phyloP scores from a whole-genome alignment of 257 asterid species.

The Solanum etuberosum region DNA sequence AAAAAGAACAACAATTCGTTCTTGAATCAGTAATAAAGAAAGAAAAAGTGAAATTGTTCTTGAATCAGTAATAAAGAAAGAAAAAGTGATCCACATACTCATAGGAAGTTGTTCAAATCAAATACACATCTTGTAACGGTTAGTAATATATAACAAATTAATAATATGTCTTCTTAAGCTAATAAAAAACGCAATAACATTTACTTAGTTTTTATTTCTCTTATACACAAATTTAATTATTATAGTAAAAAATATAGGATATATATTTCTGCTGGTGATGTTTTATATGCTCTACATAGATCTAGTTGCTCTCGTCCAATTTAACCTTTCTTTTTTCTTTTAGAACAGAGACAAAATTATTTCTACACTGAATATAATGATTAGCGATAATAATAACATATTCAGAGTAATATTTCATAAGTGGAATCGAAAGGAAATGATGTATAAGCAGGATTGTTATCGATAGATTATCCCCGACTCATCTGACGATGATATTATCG shows the following conservation, averaged over 20 bases:
- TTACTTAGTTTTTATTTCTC: background rate
- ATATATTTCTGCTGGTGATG: background rate
- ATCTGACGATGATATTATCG: background rate
- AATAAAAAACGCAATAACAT: background rate
- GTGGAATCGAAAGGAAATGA: background rate
- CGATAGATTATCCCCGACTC: background rate
- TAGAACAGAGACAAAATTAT: background rate
- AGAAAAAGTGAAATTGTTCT: background rate
- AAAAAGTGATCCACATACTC: too few relatives aligned
- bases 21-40: background rate
- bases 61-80: too few relatives aligned
- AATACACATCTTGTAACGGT: background rate
- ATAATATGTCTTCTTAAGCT: background rate
- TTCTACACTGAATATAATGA: background rate
- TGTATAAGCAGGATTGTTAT: accelerated
- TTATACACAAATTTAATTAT: background rate
- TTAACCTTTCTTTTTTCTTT: background rate
- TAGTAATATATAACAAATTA: background rate
- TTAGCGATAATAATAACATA: background rate
- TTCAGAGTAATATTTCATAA: background rate
- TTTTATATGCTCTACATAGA: background rate
- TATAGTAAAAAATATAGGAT: background rate
- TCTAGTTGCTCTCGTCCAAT: background rate
- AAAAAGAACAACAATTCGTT: too few relatives aligned
- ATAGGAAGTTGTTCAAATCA: too few relatives aligned